A percentile compares a stretch with the other conserved stretches of the same genome.
Conservation (phyloP, 108 stramenopile species). For the Stephanodiscus minutulus region DNA sequence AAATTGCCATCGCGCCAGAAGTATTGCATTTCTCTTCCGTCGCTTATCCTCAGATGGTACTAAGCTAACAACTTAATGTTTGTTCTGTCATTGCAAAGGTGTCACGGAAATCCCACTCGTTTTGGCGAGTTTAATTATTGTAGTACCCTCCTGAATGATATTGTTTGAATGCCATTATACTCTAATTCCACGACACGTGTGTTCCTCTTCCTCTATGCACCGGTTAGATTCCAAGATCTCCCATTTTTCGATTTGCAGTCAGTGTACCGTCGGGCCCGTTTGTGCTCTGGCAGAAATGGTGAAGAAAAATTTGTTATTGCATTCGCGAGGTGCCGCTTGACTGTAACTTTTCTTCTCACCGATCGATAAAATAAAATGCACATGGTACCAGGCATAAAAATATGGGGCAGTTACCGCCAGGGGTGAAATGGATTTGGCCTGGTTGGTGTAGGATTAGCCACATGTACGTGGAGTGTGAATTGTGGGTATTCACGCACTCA, state of each 20-base stretch:
- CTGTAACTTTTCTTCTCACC: not conserved
- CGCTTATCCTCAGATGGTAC: not conserved
- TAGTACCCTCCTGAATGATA: not conserved
- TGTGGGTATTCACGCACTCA: conserved; percentile 18
- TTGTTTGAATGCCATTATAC: not conserved
- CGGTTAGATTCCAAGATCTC: conserved; percentile 24
- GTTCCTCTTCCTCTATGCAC: not conserved
- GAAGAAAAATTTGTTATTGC: not conserved
- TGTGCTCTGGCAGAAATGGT: conserved; percentile 44
- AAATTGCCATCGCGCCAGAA: not conserved
- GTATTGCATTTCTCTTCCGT: not conserved
- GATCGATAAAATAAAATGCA: not conserved
- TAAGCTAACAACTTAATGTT: not conserved
- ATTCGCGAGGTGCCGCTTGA: too few species aligned
- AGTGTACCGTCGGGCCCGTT: conserved; percentile 44
- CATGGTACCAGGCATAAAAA: conserved; percentile 22
- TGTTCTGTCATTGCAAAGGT: conserved; percentile 1
- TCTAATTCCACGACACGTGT: not conserved
- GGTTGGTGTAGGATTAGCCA: conserved; percentile 46
- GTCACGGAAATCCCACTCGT: conserved; percentile 39
- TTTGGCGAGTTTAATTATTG: conserved; percentile 14
- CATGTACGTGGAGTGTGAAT: not conserved
- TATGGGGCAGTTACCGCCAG: conserved; percentile 31
- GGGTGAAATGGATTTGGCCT: conserved; percentile 41
- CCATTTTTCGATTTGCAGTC: conserved; percentile 23